Evolutionary conservation across 345 rosid genomes (phyloP), one percentile per base, ranked within the genome.

Genomic region (Gossypium anomalum): DNA sequence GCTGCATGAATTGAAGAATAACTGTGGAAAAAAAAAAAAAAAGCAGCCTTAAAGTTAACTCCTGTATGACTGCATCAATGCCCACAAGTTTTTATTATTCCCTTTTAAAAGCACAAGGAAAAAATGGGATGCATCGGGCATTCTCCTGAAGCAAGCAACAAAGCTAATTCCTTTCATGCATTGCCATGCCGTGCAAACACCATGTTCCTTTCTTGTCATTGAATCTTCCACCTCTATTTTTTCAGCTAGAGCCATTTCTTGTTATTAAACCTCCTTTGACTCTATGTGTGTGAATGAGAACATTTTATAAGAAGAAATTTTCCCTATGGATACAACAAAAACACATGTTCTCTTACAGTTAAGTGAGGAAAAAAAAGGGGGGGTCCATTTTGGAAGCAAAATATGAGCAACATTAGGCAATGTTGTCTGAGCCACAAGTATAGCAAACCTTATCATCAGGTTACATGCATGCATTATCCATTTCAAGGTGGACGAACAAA

Each of bases 21-120:
- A 73, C 70, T 78, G 52, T 53, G 78, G 17, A 75, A 83, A 85
- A 78, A 84, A 27, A 84, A 27, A 2, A 27, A 83, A 80, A 83
- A 79, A 81, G 88, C 84, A 65, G 73, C 81, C 81, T 67, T 65
- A 79, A 80, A 82, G 82, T 58, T 58, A 61, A 74, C 58, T 82
- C 74, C 76, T 79, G 71, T 76, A 77, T 85, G 86, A 82, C 78
- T 80, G 83, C 87, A 82, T 82, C 83, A 70, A 76, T 83, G 82
- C 80, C 78, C 79, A 77, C 81, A 74, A 71, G 60, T 74, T 56
- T 53, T 22, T 70, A 72, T 84, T 81, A 81, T 84, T 82, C 84
- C 47, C 72, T 13, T 14, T 34, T 1, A 34, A 34, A 9, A 74
- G 72, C 80, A 74, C 79, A 78, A 77, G 12, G 10, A 9, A 45